Percentiles rank a stretch among this genome's conserved stretches.
Evolutionary conservation across 305 asterid species (phyloP).

Genomic region (Fraxinus sp.): DNA sequence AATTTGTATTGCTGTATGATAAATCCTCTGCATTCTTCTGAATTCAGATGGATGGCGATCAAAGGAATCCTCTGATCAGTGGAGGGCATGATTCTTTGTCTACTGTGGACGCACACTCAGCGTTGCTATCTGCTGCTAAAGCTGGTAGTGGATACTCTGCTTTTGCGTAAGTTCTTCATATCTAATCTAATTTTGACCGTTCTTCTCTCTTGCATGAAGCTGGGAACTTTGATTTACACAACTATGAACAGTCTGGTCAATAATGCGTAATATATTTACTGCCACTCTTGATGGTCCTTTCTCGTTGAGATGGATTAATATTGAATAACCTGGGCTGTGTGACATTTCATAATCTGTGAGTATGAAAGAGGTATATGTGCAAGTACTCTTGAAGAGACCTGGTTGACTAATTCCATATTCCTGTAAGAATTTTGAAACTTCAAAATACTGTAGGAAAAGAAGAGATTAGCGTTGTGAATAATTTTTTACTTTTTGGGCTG

Average conservation of each 20-base stretch:
- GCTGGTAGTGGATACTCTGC: slow-evolving; percentile 95
- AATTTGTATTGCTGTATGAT: slow-evolving; percentile 18
- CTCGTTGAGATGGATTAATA: background rate
- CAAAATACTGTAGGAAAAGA: no score
- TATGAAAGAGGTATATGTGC: background rate
- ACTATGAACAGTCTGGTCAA: background rate
- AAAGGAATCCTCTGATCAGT: slow-evolving; percentile 38
- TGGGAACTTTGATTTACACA: background rate
- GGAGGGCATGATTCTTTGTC: slow-evolving; percentile 63
- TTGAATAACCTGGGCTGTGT: background rate
- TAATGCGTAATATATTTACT: background rate
- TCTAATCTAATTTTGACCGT: background rate
- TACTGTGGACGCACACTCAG: slow-evolving; percentile 66
- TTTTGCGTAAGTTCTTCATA: slow-evolving; percentile 72
- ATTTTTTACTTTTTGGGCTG: background rate
- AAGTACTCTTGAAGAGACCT: background rate
- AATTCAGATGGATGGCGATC: slow-evolving; percentile 75
- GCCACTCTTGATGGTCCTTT: background rate
- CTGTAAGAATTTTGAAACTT: background rate
- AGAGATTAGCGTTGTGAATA: background rate
- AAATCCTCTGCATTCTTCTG: slow-evolving; percentile 16
- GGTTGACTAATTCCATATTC: background rate
- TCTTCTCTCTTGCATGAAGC: background rate
- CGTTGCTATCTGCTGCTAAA: slow-evolving; percentile 72
- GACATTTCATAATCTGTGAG: background rate